A percentile compares a stretch with the other conserved stretches of the same genome.
Conservation (phyloP, 1,139 yeast species). For the Geotrichum phurueaensis region DNA sequence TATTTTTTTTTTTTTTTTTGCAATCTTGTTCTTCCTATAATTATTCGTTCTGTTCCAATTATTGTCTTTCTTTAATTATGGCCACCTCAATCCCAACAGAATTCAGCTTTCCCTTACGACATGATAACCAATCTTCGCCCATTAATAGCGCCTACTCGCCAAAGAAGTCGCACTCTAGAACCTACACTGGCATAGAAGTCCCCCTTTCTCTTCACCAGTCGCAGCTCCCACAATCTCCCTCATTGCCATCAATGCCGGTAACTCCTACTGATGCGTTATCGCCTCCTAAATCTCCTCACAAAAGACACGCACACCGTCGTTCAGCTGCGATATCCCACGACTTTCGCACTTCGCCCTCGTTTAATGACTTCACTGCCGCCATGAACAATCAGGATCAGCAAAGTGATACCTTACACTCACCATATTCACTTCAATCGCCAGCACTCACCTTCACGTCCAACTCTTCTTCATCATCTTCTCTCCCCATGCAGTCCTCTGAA, state of each 20-base stretch:
- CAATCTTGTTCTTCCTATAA: not conserved
- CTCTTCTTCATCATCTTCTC: conserved; percentile 20
- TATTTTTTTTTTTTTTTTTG: not conserved
- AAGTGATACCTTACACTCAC: not conserved
- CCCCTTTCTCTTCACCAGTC: conserved; percentile 5
- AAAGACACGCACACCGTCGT: conserved; percentile 32
- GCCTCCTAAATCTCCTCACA: conserved; percentile 8
- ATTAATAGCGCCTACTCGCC: not conserved
- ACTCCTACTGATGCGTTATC: not conserved
- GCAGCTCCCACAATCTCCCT: not conserved
- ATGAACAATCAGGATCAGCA: not conserved
- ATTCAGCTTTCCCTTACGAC: conserved; percentile 13
- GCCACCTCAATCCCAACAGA: conserved; percentile 1
- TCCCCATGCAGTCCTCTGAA: conserved; percentile 16
- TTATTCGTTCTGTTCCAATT: not conserved
- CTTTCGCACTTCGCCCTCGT: conserved; percentile 11
- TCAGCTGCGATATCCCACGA: conserved; percentile 35
- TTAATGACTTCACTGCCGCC: conserved; percentile 1
- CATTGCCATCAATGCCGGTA: not conserved
- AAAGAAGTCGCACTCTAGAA: conserved; percentile 4
- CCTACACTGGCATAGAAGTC: conserved; percentile 14
- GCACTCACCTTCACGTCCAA: conserved; percentile 23
- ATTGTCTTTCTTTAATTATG: not conserved
- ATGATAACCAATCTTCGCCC: not conserved
- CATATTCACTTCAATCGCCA: conserved; percentile 21